Conservation (phyloP, 495 filamentous ascomycete genomes). For the Evansstolkia leycettana region DNA sequence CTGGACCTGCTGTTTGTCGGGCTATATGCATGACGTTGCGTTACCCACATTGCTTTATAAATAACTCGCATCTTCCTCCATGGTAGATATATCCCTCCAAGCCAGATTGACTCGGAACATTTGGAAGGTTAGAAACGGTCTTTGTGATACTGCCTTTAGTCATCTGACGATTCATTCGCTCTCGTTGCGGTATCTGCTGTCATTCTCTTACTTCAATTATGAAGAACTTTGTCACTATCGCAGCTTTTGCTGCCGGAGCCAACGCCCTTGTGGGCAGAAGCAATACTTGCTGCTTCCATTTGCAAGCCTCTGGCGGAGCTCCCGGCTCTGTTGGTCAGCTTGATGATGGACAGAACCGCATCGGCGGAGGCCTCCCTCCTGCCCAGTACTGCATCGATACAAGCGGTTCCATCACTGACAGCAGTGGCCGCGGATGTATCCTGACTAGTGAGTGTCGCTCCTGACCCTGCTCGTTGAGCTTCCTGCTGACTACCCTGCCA, state of each 20-base stretch:
- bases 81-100: background rate
- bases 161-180: background rate
- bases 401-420: conserved; percentile 39
- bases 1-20: no score
- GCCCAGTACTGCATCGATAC: conserved; percentile 34
- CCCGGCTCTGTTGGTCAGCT: conserved; percentile 41
- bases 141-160: background rate
- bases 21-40: background rate
- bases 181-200: background rate
- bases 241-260: conserved; percentile 24
- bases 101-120: background rate
- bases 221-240: conserved; percentile 23
- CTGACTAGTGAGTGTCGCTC: conserved; percentile 33
- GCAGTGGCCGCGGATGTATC: conserved; percentile 42
- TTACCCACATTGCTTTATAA: background rate
- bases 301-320: conserved; percentile 32
- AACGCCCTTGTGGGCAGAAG: conserved; percentile 28
- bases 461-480: conserved; percentile 9
- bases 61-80: background rate
- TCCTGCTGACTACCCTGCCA: conserved; percentile 9
- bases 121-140: background rate
- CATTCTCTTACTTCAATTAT: conserved; percentile 13
- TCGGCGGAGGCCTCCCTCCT: conserved; percentile 28
- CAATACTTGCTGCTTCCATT: conserved; percentile 37
- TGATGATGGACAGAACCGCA: conserved; percentile 41